phyloP scores from a whole-genome alignment of 331 rosid species.

The Acacia concinna region DNA sequence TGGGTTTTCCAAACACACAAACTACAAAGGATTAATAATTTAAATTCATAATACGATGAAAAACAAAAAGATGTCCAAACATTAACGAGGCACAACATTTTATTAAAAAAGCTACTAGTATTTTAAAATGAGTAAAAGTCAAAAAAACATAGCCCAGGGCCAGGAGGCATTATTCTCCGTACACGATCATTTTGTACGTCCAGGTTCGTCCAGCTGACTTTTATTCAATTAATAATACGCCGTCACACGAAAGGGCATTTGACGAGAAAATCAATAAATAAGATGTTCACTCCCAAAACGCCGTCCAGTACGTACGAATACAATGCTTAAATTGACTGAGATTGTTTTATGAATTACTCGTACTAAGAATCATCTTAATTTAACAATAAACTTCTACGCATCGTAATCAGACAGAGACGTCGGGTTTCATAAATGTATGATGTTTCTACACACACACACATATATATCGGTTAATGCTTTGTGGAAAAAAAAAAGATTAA shows the following conservation, averaged over 20 bases:
- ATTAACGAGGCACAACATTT: background rate
- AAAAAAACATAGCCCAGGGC: background rate
- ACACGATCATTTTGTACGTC: background rate
- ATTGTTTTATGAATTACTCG: background rate
- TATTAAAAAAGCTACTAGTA: background rate
- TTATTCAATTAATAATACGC: background rate
- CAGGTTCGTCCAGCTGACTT: background rate
- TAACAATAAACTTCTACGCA: background rate
- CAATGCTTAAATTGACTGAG: background rate
- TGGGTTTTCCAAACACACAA: too few species aligned
- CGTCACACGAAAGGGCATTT: background rate
- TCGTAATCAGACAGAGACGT: conserved; percentile 42
- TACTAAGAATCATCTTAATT: background rate
- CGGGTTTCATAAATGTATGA: too few species aligned
- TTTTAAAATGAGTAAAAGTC: background rate
- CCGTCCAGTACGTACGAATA: too few species aligned
- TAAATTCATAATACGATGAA: too few species aligned
- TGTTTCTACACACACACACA: too few species aligned
- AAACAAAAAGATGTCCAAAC: background rate
- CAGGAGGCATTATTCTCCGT: background rate
- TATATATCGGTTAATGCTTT: too few species aligned
- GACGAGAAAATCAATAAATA: background rate
- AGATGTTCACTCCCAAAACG: background rate
- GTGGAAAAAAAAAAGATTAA: too few species aligned
- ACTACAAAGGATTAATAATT: too few species aligned